A percentile compares a stretch with the other conserved stretches of the same genome.
Evolutionary conservation across 2,329 filamentous ascomycete species (phyloP).

Genomic region (Botryotinia narcissicola): DNA sequence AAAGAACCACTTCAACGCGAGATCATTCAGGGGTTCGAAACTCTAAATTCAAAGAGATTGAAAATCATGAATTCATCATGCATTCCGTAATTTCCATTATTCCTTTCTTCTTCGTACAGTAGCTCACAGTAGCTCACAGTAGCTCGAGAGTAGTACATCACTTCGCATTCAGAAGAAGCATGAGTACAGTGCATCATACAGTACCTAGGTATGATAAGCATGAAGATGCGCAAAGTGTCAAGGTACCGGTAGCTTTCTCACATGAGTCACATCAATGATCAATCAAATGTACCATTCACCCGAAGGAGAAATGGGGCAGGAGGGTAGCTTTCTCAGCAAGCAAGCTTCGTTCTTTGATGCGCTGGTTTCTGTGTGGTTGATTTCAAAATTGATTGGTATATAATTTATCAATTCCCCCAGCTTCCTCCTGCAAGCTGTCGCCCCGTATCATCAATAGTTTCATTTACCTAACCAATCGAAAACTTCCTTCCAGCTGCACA

Average conservation of each 20-base stretch:
- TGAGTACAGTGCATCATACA: background rate
- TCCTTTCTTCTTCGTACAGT: background rate
- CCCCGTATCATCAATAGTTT: constrained; percentile 20
- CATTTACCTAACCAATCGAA: constrained; percentile 14
- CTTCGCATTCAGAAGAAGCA: background rate
- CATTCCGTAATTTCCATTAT: background rate
- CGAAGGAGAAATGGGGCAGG: background rate
- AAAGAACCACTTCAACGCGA: background rate
- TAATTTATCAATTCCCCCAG: constrained; percentile 13
- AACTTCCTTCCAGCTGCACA: background rate
- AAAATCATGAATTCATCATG: constrained; percentile 10
- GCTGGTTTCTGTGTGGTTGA: constrained; percentile 20
- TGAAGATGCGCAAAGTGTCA: background rate
- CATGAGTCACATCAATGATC: background rate
- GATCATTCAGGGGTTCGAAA: constrained; percentile 13
- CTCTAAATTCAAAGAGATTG: constrained; percentile 4
- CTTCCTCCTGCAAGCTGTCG: constrained; percentile 10
- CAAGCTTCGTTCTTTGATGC: constrained; percentile 4
- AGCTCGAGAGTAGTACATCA: background rate
- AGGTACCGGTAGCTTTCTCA: background rate
- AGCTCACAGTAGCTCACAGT: background rate
- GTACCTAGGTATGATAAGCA: background rate
- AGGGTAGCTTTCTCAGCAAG: background rate
- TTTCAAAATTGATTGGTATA: constrained; percentile 16
- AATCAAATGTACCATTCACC: background rate